Percentiles rank a stretch among this genome's conserved stretches.
phyloP scores from a whole-genome alignment of 2,329 filamentous ascomycete genomes.

The Aspergillus sp. region DNA sequence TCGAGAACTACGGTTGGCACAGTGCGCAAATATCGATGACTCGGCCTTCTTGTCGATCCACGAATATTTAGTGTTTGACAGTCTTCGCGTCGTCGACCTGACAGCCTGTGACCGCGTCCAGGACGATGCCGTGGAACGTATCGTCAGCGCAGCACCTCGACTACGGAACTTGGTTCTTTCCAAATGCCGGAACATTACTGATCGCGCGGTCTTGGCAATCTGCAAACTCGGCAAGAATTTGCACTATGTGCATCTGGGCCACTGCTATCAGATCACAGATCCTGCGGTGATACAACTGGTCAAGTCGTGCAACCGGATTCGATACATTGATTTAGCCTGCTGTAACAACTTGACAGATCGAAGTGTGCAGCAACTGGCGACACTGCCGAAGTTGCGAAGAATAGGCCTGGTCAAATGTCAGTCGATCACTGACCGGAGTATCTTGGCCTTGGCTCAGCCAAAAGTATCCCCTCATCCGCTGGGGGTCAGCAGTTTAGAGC shows the following conservation, averaged over 20 bases:
- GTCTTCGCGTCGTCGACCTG: constrained; percentile 84
- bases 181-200: constrained; percentile 89
- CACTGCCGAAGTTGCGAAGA: constrained; percentile 82
- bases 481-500: constrained; percentile 65
- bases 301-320: constrained; percentile 78
- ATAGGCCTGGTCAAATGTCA: constrained; percentile 94
- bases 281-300: constrained; percentile 77
- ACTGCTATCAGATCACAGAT: constrained; percentile 87
- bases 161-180: constrained; percentile 87
- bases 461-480: constrained; percentile 46
- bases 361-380: constrained; percentile 75
- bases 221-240: constrained; percentile 87
- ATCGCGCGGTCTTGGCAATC: constrained; percentile 78
- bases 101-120: constrained; percentile 79
- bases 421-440: constrained; percentile 81
- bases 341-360: constrained; percentile 80
- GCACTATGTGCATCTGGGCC: constrained; percentile 91
- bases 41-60: constrained; percentile 77
- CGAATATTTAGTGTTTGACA: constrained; percentile 63
- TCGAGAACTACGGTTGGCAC: constrained; percentile 80
- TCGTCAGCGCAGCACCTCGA: constrained; percentile 76
- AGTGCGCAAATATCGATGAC: constrained; percentile 78
- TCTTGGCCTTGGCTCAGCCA: constrained; percentile 70
- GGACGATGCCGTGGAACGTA: constrained; percentile 79
- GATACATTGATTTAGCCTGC: constrained; percentile 97